Conservation (phyloP, 352 stramenopile species). For the Blastocystis sp. region DNA sequence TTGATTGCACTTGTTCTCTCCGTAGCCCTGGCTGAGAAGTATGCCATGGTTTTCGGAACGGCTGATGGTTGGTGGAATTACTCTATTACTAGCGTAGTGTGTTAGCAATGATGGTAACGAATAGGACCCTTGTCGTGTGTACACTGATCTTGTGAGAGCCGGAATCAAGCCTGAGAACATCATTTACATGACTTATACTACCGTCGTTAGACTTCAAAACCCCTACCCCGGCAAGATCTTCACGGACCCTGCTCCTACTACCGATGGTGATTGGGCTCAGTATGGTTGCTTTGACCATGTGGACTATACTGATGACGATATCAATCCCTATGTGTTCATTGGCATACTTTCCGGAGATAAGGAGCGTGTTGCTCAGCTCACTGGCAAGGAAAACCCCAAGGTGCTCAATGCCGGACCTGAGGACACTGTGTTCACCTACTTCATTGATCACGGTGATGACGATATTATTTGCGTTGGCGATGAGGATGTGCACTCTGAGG, state of each 20-base stretch:
- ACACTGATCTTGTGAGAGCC: too few species aligned
- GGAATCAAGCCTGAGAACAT: too few species aligned
- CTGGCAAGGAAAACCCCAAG: not conserved
- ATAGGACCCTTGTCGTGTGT: not conserved
- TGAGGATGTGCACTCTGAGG: not conserved
- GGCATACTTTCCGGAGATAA: not conserved
- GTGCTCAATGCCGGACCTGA: too few species aligned
- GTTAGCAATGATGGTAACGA: not conserved
- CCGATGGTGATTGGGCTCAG: not conserved
- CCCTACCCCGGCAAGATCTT: not conserved
- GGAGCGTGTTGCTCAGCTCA: not conserved
- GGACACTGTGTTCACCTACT: too few species aligned
- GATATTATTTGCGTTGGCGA: too few species aligned
- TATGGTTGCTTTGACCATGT: conserved; percentile 28
- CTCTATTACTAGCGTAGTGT: conserved; percentile 6
- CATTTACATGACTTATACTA: too few species aligned
- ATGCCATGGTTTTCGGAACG: not conserved
- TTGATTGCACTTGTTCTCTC: not conserved
- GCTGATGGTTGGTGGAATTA: conserved; percentile 49
- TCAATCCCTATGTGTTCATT: conserved; percentile 14
- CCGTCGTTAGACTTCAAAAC: not conserved
- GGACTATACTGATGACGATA: conserved; percentile 15
- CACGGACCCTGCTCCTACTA: too few species aligned
- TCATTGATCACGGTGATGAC: too few species aligned
- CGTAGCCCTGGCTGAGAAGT: not conserved